Conservation (phyloP, 352 stramenopile genomes). For the Plasmopara muralis region DNA sequence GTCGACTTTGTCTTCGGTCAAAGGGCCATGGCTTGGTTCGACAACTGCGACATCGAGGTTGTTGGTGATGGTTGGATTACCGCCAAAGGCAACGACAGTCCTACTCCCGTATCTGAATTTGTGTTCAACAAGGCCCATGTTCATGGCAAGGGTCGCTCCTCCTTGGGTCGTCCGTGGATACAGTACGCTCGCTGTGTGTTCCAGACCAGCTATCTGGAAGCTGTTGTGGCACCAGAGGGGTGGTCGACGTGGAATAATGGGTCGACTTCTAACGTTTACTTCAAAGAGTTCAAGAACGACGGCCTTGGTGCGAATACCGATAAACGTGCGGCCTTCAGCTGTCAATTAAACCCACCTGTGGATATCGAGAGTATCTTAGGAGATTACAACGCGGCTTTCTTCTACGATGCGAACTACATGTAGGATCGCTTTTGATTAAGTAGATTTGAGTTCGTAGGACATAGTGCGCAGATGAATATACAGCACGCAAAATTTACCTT, state of each 20-base stretch:
- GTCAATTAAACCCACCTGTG: slow-evolving; percentile 3
- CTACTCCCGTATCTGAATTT: slow-evolving; percentile 1
- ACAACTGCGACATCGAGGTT: slow-evolving; percentile 12
- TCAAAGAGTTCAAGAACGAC: slow-evolving; percentile 13
- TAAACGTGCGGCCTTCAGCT: slow-evolving; percentile 7
- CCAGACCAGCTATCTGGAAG: slow-evolving; percentile 7
- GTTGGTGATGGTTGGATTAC: slow-evolving; percentile 9
- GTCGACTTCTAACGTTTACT: slow-evolving; percentile 6
- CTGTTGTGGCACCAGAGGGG: slow-evolving; percentile 4
- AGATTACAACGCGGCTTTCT: not conserved
- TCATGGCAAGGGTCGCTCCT: slow-evolving; percentile 2
- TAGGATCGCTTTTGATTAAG: not conserved
- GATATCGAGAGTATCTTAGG: slow-evolving; percentile 3
- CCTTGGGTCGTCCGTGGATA: slow-evolving; percentile 10
- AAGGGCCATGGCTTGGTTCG: slow-evolving; percentile 8
- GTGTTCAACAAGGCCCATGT: slow-evolving; percentile 7
- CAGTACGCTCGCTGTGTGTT: slow-evolving; percentile 5
- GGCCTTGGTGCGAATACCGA: slow-evolving; percentile 3
- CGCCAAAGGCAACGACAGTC: slow-evolving; percentile 9
- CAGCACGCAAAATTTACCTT: too few species aligned
- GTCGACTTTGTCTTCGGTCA: slow-evolving; percentile 16
- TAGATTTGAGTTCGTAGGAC: too few species aligned
- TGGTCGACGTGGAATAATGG: slow-evolving; percentile 6
- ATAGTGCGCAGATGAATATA: too few species aligned
- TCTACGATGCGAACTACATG: not conserved